Evolutionary conservation across 192 early-diverging fungal genomes (phyloP).

Genomic region (Chytriomyces hyalinus): DNA sequence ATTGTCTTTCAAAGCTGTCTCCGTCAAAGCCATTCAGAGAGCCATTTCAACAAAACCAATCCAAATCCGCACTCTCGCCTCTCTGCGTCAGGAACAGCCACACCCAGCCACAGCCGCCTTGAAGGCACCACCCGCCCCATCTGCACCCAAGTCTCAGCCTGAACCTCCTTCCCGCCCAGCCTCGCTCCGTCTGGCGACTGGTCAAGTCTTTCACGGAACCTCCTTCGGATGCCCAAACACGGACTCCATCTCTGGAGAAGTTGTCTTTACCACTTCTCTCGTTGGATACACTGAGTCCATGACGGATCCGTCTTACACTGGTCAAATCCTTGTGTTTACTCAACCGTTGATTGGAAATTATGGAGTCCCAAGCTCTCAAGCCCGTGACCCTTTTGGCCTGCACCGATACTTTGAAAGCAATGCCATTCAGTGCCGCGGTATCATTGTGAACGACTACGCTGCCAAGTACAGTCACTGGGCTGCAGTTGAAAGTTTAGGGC

Average conservation of each 20-base stretch:
- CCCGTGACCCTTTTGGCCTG: constrained; percentile 80
- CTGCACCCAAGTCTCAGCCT: constrained; percentile 34
- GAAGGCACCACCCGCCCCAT: background rate
- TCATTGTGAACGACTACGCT: constrained; percentile 92
- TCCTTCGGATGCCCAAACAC: constrained; percentile 81
- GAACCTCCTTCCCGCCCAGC: constrained; percentile 63
- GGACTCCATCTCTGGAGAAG: constrained; percentile 77
- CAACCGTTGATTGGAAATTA: constrained; percentile 97
- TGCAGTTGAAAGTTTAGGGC: constrained; percentile 83
- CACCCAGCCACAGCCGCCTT: background rate
- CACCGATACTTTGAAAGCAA: constrained; percentile 86
- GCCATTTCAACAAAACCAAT: no score
- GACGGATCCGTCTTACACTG: constrained; percentile 96
- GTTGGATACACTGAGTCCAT: constrained; percentile 97
- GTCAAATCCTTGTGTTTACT: constrained; percentile 96
- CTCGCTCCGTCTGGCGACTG: constrained; percentile 77
- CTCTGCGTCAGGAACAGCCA: background rate
- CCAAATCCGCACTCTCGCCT: no score
- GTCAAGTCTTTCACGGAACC: constrained; percentile 79
- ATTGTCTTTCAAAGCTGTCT: no score
- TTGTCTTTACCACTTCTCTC: constrained; percentile 92
- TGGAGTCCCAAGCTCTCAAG: constrained; percentile 76
- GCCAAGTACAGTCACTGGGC: constrained; percentile 92
- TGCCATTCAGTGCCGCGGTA: constrained; percentile 82
- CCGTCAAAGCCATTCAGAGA: no score